Percentiles rank a stretch among this genome's conserved stretches.
These are phyloP conservation scores for Poronia punctata DNA, from an alignment of 495 filamentous ascomycete species.

Conservation along the genomic window DNA sequence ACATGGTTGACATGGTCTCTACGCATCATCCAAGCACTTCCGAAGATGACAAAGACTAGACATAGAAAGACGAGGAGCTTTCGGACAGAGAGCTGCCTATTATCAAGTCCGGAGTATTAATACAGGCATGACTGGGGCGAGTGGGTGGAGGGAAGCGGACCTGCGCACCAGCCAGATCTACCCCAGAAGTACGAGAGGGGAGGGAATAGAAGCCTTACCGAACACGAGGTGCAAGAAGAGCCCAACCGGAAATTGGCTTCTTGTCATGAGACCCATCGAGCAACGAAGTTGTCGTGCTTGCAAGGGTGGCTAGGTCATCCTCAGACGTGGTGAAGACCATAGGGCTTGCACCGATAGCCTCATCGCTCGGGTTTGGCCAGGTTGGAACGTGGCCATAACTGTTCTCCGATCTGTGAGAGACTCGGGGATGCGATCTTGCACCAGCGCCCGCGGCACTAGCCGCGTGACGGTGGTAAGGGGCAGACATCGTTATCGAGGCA, in stretches of 20 bases:
- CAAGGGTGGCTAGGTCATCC: not conserved
- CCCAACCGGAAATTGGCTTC: conserved; percentile 2
- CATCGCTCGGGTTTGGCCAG: conserved; percentile 14
- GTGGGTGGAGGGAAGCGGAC: conserved; percentile 1
- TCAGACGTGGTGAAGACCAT: conserved; percentile 5
- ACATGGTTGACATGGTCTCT: conserved; percentile 7
- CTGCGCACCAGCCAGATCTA: no score
- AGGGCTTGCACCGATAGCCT: conserved; percentile 7
- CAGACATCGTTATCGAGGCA: conserved; percentile 3
- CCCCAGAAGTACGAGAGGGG: not conserved
- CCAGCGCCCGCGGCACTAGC: conserved; percentile 2
- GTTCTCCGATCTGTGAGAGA: conserved; percentile 5
- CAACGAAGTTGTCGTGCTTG: conserved; percentile 5
- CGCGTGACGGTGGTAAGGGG: conserved; percentile 14
- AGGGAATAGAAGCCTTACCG: conserved; percentile 5
- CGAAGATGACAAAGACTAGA: conserved; percentile 11
- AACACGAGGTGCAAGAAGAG: conserved; percentile 7
- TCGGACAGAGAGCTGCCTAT: conserved; percentile 18
- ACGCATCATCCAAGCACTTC: conserved; percentile 13
- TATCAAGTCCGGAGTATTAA: conserved; percentile 16
- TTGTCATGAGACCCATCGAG: conserved; percentile 4
- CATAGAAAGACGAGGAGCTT: conserved; percentile 12
- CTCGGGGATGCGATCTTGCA: conserved; percentile 4
- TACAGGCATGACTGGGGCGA: conserved; percentile 3
- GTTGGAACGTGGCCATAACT: conserved; percentile 10